Evolutionary conservation across 2,329 filamentous ascomycete genomes (phyloP), one percentile per base, ranked within the genome.

Genomic region (Sporothrix brasiliensis): DNA sequence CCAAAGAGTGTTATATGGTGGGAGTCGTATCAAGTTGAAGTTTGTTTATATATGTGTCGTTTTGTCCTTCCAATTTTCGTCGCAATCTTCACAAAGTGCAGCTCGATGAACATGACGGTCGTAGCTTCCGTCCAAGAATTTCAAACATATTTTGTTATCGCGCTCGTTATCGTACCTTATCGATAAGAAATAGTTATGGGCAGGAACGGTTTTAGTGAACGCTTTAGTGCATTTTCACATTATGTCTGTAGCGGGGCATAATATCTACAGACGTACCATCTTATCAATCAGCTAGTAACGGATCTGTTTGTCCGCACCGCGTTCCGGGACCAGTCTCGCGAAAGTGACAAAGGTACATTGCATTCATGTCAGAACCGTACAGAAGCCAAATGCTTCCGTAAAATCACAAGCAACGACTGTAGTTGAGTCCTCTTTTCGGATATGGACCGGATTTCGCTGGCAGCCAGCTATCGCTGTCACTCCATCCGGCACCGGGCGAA

Each of bases 171-270:
- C 61, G 41, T 21, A 39, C 56, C 24, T 67, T 70, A 67, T 70
- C 69, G 69, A 70, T 70, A 60, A 69, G 24, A 72, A 69, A 71
- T 71, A 24, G 72, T 72, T 70, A 47, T 69, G 72, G 72, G 63
- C 58, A 47, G 58, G 39, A 10, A 27, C 58, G 39, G 3, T 13
- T 58, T 10, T 24, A 11, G 2, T 14, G 21, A 0, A 27, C 30
- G 58, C 4, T 3, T 63, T 27, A 14, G 2, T 47, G 58, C 58
- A 63, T 63, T 16, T 16, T 27, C 44, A 5, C 1, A 3, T 6
- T 14, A 63, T 63, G n/a, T 10, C 4, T 47, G 13, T 63, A 63
- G 27, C 39, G n/a, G 21, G 34, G 16, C 7, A 13, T 5, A 10
- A 2, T 34, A 9, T 34, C 13, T 9, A 24, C 24, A 24, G 24